Percentiles rank a stretch among this genome's conserved stretches.
phyloP scores from a whole-genome alignment of 2,329 filamentous ascomycete species.

The Tolypocladium sp. region DNA sequence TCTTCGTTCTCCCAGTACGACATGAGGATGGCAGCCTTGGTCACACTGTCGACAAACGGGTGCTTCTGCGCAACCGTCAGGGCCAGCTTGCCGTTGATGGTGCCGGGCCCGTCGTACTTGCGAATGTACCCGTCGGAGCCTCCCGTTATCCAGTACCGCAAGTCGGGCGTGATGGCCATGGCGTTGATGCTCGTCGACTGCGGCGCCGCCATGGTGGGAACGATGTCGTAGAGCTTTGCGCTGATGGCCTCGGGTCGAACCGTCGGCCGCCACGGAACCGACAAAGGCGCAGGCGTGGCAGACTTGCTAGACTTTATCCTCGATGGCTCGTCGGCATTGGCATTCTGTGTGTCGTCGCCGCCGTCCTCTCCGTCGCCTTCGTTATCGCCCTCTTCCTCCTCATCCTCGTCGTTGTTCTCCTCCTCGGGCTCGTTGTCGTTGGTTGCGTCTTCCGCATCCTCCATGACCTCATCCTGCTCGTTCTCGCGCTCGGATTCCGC shows the following conservation, averaged over 20 bases:
- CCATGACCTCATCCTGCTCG: conserved; percentile 51
- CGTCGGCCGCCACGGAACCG: conserved; percentile 37
- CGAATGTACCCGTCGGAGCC: conserved; percentile 92
- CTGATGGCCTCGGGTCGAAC: conserved; percentile 72
- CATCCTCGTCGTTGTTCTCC: conserved; percentile 24
- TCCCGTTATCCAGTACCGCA: conserved; percentile 90
- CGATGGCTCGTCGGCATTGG: conserved; percentile 9
- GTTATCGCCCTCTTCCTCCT: conserved; percentile 33
- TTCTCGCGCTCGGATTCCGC: conserved; percentile 24
- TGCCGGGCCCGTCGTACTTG: conserved; percentile 92
- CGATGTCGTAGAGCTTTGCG: conserved; percentile 82
- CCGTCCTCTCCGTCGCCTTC: conserved; percentile 33
- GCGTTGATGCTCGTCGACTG: conserved; percentile 95
- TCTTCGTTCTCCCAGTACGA: conserved; percentile 99
- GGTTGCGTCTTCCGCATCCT: conserved; percentile 34
- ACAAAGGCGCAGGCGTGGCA: conserved; percentile 15
- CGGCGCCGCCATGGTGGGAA: conserved; percentile 92
- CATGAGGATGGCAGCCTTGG: conserved; percentile 87
- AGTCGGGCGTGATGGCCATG: conserved; percentile 82
- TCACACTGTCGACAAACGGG: conserved; percentile 94
- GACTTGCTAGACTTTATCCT: conserved; percentile 13
- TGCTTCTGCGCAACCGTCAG: conserved; percentile 93
- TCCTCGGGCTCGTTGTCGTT: conserved; percentile 28
- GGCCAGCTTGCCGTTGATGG: conserved; percentile 87
- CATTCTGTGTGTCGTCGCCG: conserved; percentile 15